Percentiles rank a stretch among this genome's conserved stretches.
These are phyloP conservation scores for Neurospora sp. DNA, from an alignment of 495 filamentous ascomycete species.

Conservation along the genomic window DNA sequence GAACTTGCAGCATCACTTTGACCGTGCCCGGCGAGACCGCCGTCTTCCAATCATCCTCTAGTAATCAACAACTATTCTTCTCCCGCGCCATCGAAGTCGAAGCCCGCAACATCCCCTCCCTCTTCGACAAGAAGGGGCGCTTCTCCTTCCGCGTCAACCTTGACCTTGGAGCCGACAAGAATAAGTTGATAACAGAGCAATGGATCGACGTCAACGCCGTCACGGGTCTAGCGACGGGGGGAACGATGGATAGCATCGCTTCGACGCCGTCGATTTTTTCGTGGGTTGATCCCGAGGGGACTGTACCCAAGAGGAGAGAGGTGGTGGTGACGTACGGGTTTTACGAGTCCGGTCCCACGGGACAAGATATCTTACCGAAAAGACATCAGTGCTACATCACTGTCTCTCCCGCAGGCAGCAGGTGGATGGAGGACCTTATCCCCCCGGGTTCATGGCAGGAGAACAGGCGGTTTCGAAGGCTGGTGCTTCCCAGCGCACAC, in stretches of 20 bases:
- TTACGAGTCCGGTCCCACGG: constrained; percentile 37
- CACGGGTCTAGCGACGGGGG: constrained; percentile 35
- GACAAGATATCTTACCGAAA: constrained; percentile 33
- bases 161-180: constrained; percentile 5
- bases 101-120: constrained; percentile 26
- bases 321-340: constrained; percentile 39
- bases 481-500: constrained; percentile 42
- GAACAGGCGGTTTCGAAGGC: constrained; percentile 27
- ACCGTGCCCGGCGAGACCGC: not conserved
- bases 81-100: constrained; percentile 36
- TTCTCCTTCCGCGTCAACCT: constrained; percentile 38
- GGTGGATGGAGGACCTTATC: constrained; percentile 37
- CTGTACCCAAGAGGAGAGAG: not conserved
- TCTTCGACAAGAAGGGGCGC: constrained; percentile 36
- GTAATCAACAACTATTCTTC: not conserved
- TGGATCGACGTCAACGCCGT: constrained; percentile 38
- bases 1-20: not conserved
- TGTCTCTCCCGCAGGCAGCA: constrained; percentile 31
- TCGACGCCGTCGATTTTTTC: constrained; percentile 30
- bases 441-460: constrained; percentile 32
- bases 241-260: constrained; percentile 37
- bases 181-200: constrained; percentile 13
- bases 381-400: constrained; percentile 43
- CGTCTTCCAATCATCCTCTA: not conserved
- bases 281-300: constrained; percentile 13